Evolutionary conservation across 2,329 filamentous ascomycete genomes (phyloP).

Genomic region (Davidsoniella neocaledoniae): DNA sequence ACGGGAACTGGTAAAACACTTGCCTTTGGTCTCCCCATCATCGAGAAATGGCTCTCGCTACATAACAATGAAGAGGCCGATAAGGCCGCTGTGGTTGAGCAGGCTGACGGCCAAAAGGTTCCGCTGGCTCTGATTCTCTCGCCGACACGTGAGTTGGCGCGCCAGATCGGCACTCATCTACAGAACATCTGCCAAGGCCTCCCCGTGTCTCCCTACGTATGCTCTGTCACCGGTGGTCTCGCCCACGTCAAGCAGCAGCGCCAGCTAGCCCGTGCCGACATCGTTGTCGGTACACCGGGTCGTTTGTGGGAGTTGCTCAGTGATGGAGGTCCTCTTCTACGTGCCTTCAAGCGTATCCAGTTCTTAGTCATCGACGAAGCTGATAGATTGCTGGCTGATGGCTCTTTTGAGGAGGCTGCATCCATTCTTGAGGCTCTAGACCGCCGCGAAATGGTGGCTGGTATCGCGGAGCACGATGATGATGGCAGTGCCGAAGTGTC

Average conservation of each 20-base stretch:
- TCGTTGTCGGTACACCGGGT: conserved; percentile 86
- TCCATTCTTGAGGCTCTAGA: conserved; percentile 75
- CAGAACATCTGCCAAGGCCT: conserved; percentile 51
- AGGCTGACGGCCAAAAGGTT: conserved; percentile 20
- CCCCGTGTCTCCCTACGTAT: conserved; percentile 51
- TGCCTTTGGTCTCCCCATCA: conserved; percentile 83
- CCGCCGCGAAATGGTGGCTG: conserved; percentile 35
- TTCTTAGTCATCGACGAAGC: conserved; percentile 91
- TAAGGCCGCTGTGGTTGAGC: conserved; percentile 18
- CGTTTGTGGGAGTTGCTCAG: conserved; percentile 89
- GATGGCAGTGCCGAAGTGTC: conserved; percentile 29
- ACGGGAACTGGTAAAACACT: conserved; percentile 95
- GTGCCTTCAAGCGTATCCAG: conserved; percentile 52
- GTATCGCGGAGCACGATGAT: conserved; percentile 33
- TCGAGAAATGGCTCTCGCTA: conserved; percentile 56
- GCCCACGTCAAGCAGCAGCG: conserved; percentile 92
- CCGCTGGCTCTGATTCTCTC: conserved; percentile 71
- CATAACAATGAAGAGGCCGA: conserved; percentile 16
- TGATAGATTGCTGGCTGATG: conserved; percentile 77
- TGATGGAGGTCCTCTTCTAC: conserved; percentile 50
- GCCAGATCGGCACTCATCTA: conserved; percentile 76
- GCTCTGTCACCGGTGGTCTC: conserved; percentile 77
- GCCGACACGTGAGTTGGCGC: conserved; percentile 82
- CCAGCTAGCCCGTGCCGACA: conserved; percentile 66
- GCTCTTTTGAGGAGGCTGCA: conserved; percentile 87